phyloP scores from a whole-genome alignment of 1,139 yeast species.

The Lodderomyces metapsilosis region DNA sequence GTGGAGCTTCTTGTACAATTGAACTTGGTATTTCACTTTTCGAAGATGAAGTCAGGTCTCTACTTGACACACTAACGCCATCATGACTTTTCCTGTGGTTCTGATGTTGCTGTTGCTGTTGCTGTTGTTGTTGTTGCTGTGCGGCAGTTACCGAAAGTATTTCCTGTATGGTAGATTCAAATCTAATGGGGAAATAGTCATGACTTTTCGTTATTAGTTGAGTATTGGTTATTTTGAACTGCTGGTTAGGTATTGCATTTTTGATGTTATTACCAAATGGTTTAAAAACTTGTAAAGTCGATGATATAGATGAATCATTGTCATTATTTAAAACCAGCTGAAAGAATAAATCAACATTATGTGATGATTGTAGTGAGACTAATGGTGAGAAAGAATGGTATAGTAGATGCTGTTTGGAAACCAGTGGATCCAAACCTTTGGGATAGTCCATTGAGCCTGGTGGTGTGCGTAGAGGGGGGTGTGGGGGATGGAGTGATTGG shows the following conservation, averaged over 20 bases:
- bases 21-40: not conserved
- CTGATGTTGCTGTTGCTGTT: conserved; percentile 8
- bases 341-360: conserved; percentile 48
- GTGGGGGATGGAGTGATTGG: too few species aligned
- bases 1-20: not conserved
- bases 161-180: conserved; percentile 44
- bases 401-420: conserved; percentile 42
- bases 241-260: conserved; percentile 35
- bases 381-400: conserved; percentile 59
- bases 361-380: conserved; percentile 53
- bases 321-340: conserved; percentile 30
- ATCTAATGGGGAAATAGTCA: conserved; percentile 45
- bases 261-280: conserved; percentile 51
- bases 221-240: conserved; percentile 39
- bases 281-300: conserved; percentile 34
- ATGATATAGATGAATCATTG: conserved; percentile 20
- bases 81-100: not conserved
- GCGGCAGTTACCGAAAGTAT: conserved; percentile 34
- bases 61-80: not conserved
- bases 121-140: conserved; percentile 6
- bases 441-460: conserved; percentile 29
- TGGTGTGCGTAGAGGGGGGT: not conserved
- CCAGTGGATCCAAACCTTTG: conserved; percentile 42
- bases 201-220: conserved; percentile 44
- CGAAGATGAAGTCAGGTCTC: not conserved